Evolutionary conservation across 2,329 filamentous ascomycete species (phyloP), one percentile per base, ranked within the genome.

Genomic region (Apiospora malaysiana): DNA sequence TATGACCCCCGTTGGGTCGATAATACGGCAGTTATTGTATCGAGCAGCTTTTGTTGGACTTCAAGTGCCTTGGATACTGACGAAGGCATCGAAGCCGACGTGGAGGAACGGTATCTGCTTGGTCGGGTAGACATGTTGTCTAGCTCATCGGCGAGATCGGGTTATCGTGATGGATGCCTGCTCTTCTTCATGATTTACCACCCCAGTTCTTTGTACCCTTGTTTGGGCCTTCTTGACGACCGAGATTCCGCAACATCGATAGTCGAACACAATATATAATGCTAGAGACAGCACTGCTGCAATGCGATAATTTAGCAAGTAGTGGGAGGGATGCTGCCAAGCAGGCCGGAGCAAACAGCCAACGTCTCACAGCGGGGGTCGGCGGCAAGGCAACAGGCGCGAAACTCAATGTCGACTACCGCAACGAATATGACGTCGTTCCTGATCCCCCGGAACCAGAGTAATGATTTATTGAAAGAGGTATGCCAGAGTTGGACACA

Each of bases 61-160:
- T 90, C 88, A 74, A 87, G 86, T 47, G 89, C 87, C 81, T 91
- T 90, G 74, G 89, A 88, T 69, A 83, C 87, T 69, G 86, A 80
- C 73, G 85, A 83, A 68, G 87, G 83, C 66, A 90, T 91, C 72
- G 88, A 68, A n/a, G 67, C 84, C 72, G 89, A 88, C 56, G 90
- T 92, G 71, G 89, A 91, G 72, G 90, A 90, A 74, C 90, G 88
- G 77, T 90, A 90, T 72, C 90, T 86, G 78, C 88, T 84, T 70
- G 85, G 82, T 73, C 84, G 84, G 71, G 83, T 79, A 72, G 87
- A 84, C 85, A 89, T 89, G 78, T 78, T 86, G 72, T 72, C 68
- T 43, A 25, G 65, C 40, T 43, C n/a, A 46, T 67, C 65, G 65
- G 43, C 43, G 40, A 46, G 40, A 32, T 45, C 65, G 65, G 42